Base-by-base conservation (phyloP, 495 filamentous ascomycete genomes). In the Tuber aestivum region DNA sequence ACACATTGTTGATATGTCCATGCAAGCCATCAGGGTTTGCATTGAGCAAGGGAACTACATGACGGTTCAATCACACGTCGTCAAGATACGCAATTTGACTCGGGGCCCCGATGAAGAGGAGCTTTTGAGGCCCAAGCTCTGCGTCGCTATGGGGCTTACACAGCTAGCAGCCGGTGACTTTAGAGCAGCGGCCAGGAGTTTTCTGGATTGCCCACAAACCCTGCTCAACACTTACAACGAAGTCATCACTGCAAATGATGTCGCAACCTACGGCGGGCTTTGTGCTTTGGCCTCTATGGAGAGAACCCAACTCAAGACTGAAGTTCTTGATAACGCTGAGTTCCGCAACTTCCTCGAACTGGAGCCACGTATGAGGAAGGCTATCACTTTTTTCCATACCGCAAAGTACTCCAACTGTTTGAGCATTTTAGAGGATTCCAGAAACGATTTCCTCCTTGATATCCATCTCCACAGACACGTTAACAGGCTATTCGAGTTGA, bases 301-400 rank as follows among this genome's bases (percentile, higher is more conserved):
- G 70, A 89, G 95, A 65, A 84, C 85, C 16, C 89, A 93, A 76
- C 86, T 99, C 23, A 92, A 97, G 81, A 84, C 80, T 9, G 85
- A 86, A 32, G 93, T 98, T 14, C 89, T 99, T 0, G 93, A 94
- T 27, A 95, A 92, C 78, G 84, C 84, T 40, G 85, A 86, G 44
- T 99, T 99, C 86, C 90, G 96, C 69, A 89, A 87, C 70, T 97
- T 94, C 84, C 89, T 99, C 4, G 95, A 99, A 83, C 88, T 95
- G 2, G 95, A 97, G 82, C 94, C 96, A 1, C 94, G 98, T 79
- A 92, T 99, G 76, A 92, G 96, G 71, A 92, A 93, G 32, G 96
- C 95, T 38, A 92, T 99, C 73, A 86, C 89, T 2, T 91, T 92
- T 85, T 98, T 98, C 84, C 91, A 93, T 78, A 92, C 90, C 73